Conservation (phyloP, 306 rosid genomes). For the Astragalus membranaceus region DNA sequence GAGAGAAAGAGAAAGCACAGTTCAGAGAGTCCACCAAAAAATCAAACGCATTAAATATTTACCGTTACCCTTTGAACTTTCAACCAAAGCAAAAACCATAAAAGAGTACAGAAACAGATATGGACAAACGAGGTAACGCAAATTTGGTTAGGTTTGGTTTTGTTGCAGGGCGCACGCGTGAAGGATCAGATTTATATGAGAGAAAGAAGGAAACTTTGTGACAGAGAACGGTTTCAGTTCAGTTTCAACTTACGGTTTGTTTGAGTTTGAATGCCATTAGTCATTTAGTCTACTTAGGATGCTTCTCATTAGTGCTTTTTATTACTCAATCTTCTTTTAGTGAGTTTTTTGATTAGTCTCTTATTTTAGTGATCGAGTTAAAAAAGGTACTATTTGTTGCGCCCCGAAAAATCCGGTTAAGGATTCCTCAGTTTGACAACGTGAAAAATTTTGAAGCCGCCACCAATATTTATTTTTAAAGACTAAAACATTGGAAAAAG, state of each 20-base stretch:
- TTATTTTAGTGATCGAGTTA: too few species aligned
- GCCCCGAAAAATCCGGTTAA: too few species aligned
- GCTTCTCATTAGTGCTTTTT: too few species aligned
- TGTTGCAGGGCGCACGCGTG: constrained; percentile 32
- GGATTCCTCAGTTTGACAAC: too few species aligned
- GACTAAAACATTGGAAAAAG: too few species aligned
- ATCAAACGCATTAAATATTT: neutral
- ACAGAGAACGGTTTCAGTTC: constrained; percentile 17
- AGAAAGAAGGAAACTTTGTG: neutral
- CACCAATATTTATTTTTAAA: too few species aligned
- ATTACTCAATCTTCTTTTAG: too few species aligned
- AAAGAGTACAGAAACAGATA: neutral
- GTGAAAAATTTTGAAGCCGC: too few species aligned
- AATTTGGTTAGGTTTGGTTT: neutral
- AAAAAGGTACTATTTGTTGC: too few species aligned
- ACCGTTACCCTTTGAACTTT: neutral
- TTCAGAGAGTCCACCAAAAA: neutral
- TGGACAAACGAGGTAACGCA: constrained; percentile 9
- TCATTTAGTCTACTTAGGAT: too few species aligned
- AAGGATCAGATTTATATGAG: neutral
- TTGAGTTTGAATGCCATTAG: too few species aligned
- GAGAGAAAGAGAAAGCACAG: neutral
- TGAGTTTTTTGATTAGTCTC: too few species aligned
- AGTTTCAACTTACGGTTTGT: neutral
- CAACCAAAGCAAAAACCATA: neutral